Evolutionary conservation across 1,284 basidiomycete genomes (phyloP).

Genomic region (Leccinum griseonigrum): DNA sequence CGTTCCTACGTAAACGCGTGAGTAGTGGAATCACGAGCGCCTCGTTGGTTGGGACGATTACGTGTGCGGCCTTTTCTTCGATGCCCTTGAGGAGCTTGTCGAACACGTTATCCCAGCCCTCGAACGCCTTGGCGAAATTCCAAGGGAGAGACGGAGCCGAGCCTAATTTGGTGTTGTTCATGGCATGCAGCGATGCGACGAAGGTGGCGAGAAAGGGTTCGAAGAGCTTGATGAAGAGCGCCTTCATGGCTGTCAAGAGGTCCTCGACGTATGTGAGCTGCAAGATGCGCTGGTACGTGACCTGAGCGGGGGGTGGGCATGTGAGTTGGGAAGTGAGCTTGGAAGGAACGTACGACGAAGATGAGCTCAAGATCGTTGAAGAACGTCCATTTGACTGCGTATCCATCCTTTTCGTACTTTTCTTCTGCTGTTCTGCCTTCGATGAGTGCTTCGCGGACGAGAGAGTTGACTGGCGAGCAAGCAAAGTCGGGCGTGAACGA

Average conservation of each 20-base stretch:
- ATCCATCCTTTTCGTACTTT: conserved; percentile 88
- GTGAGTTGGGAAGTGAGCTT: conserved; percentile 2
- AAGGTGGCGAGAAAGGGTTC: conserved; percentile 79
- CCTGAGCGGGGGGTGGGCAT: conserved; percentile 44
- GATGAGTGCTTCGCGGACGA: conserved; percentile 88
- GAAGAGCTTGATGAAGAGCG: conserved; percentile 84
- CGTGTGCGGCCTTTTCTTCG: conserved; percentile 74
- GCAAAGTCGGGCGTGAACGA: conserved; percentile 86
- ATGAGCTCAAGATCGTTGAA: conserved; percentile 93
- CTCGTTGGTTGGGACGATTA: conserved; percentile 23
- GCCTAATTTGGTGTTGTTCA: conserved; percentile 43
- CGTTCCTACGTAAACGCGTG: conserved; percentile 50
- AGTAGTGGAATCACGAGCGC: not conserved
- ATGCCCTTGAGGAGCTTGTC: conserved; percentile 73
- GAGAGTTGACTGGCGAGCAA: conserved; percentile 81
- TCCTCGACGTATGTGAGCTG: conserved; percentile 94
- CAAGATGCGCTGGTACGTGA: conserved; percentile 95
- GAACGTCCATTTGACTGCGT: conserved; percentile 89
- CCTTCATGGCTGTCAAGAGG: conserved; percentile 76
- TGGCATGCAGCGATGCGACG: conserved; percentile 74
- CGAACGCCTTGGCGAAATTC: conserved; percentile 71
- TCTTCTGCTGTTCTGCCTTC: conserved; percentile 77
- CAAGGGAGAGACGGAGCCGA: conserved; percentile 44
- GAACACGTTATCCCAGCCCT: conserved; percentile 83
- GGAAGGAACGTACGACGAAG: conserved; percentile 75